Evolutionary conservation across 2,329 filamentous ascomycete genomes (phyloP), one percentile per base, ranked within the genome.

Genomic region (Teratosphaeria pseudoeucalypti): DNA sequence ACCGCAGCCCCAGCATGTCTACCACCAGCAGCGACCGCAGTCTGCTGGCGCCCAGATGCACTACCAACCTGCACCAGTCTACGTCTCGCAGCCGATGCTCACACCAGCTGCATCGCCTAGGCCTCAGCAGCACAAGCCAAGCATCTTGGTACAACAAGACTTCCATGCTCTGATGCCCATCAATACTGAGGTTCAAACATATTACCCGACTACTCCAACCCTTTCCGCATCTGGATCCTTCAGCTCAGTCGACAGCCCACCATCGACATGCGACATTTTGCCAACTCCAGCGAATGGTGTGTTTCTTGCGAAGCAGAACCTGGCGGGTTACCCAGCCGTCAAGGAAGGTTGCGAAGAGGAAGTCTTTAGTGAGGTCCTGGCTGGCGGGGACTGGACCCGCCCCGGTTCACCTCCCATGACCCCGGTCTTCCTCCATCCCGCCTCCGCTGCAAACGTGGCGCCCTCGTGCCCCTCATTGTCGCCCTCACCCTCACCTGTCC

Each of bases 401-500:
- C 87, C 85, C 61, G 82, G 83, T 60, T 95, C 92, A 34, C 91
- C 92, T 57, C 90, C 90, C 27, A 85, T 95, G 83, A 95, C 90
- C 69, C 91, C 92, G 83, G 85, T 87, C 58, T 87, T 84, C 73
- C 82, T 87, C 67, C 83, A 87, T 74, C 82, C 85, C 69, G 81
- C 80, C 69, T 86, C 87, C 74, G 81, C 79, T 56, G 61, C 63
- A 73, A 63, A 62, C 63, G 74, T 70, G 70, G 73, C 78, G 70
- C 81, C 79, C 65, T 85, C 87, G 54, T 92, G 88, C 79, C 89
- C 90, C 66, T 94, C 90, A 61, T 84, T 94, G 64, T 65, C 63
- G 6, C 90, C 91, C 23, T 95, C 90, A 34, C 90, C 91, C 19
- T 88, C 89, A 55, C 89, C 90, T 34, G 86, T 89, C 64, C 85